Evolutionary conservation across 2,329 filamentous ascomycete genomes (phyloP).

Genomic region (Cercospora sp.): DNA sequence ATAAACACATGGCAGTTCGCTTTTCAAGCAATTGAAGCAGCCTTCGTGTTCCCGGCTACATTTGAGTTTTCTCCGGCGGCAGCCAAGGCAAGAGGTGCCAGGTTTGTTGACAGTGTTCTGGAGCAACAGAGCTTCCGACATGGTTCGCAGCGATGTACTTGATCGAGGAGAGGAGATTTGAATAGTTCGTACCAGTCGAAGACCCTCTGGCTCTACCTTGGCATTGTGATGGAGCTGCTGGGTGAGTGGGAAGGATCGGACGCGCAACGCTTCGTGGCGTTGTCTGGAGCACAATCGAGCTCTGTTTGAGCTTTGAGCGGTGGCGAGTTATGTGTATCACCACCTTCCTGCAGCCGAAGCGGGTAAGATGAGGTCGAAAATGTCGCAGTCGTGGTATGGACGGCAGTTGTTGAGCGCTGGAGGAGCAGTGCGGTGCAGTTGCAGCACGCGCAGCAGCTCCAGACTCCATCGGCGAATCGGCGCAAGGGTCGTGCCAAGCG

Average conservation of each 20-base stretch:
- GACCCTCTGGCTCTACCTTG: neutral
- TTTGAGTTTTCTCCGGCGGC: slow-evolving; percentile 33
- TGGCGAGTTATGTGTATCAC: neutral
- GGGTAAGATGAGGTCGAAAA: neutral
- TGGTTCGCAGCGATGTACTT: neutral
- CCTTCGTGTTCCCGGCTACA: slow-evolving; percentile 32
- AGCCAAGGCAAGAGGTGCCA: slow-evolving; percentile 34
- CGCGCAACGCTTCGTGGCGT: neutral
- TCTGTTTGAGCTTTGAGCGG: neutral
- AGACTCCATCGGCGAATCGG: neutral
- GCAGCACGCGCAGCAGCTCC: neutral
- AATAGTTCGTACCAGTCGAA: neutral
- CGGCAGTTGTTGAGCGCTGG: neutral
- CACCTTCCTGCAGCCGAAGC: too few species aligned
- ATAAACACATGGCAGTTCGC: slow-evolving; percentile 34
- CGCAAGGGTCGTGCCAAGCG: slow-evolving; percentile 5
- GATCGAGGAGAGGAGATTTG: slow-evolving; percentile 10
- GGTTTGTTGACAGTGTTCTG: slow-evolving; percentile 31
- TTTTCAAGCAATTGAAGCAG: slow-evolving; percentile 33
- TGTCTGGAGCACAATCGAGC: neutral
- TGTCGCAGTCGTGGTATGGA: neutral
- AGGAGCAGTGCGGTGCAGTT: neutral
- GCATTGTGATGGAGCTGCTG: neutral
- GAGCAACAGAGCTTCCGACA: slow-evolving; percentile 24
- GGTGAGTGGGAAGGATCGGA: neutral